Base-by-base conservation (phyloP, 2,329 filamentous ascomycete genomes). In the Colletotrichum echinochloae region DNA sequence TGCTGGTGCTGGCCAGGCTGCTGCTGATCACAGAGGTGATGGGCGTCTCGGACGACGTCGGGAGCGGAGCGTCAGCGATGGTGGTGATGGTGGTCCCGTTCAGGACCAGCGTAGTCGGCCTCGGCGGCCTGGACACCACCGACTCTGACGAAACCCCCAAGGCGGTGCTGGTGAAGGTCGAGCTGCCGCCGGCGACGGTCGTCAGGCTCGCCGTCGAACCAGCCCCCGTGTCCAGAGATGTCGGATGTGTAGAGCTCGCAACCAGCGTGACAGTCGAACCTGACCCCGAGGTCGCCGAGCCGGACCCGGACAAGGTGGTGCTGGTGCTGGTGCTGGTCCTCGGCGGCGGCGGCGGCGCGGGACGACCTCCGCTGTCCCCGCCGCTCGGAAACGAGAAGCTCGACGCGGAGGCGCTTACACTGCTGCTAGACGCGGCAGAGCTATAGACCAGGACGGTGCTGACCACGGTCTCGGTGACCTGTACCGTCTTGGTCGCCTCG, bases 391-490 rank as follows among this genome's bases (percentile, higher is more conserved):
- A 52, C n/a, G 59, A 28, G 12, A 67, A 33, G 5, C 44, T 54
- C 4, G 49, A 18, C 9, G 35, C 18, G 12, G 11, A 16, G 3
- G n/a, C 26, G 26, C 6, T 23, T 33, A 23, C 9, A 20, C 26
- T 59, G 9, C 26, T 8, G 33, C 35, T 18, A 5, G 46, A 35
- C 2, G 7, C 23, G 16, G 12, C 44, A 3, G 44, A 60, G 28
- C n/a, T 51, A 28, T 60, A 59, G n/a, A 67, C 9, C 4, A 59
- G 52, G 3, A 70, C 35, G 1, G 64, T 70, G 41, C 54, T 52
- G 23, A 70, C 30, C 37, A 46, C 61, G 14, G 67, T 70, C 46
- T 70, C 64, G 0, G 64, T 70, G 14, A 70, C 52, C 28, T 70
- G 64, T 0, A 70, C 57, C 5, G 57, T 70, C 18, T 65, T 66